Base-by-base conservation (phyloP, 163 green algal genomes). In the Scenedesmus sp. region DNA sequence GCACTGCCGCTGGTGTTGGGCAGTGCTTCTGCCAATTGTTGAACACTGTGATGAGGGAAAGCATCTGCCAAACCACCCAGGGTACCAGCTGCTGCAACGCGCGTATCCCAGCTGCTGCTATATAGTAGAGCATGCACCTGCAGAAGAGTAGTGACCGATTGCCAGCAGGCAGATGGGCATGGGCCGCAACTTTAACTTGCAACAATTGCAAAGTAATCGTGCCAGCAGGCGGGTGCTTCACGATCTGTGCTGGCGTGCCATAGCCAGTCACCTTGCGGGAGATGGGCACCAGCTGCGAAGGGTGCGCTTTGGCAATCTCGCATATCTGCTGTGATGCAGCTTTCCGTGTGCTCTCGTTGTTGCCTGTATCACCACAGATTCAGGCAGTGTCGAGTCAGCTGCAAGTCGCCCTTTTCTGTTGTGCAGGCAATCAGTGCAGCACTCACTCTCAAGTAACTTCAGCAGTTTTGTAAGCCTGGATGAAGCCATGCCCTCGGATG, bases 261-360 rank as follows among this genome's bases (percentile, higher is more conserved):
- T 6, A 44, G 20, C 33, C 20, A 40, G 87, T 13, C 78, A 97
- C 95, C 94, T 96, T 96, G 13, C 91, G 86, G 35, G 97, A 83
- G 4, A 98, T 93, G 1, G 93, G 93, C 0, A 94, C 93, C 40
- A 98, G 88, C 93, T 98, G 97, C n/a, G 93, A 83, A 0, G 97
- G 97, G 90, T 98, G 96, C 0, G 91, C 72, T 6, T 92, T 78
- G 16, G 95, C 96, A 18, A 98, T 95, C 44, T 95, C 94, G 9
- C 92, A 91, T 18, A 99, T 95, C 89, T 98, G 96, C n/a, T 95
- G 81, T 2, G 93, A 96, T 24, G 97, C 97, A 40, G 96, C 96
- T 61, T 96, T 95, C 1, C 97, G 90, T 0, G 95, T 97, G 1
- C 93, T 94, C 2, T 94, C 85, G 43, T 91, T 96, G 16, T 89